Evolutionary conservation across 2,329 filamentous ascomycete genomes (phyloP), one percentile per base, ranked within the genome.

Genomic region (Fusarium liriodendri): DNA sequence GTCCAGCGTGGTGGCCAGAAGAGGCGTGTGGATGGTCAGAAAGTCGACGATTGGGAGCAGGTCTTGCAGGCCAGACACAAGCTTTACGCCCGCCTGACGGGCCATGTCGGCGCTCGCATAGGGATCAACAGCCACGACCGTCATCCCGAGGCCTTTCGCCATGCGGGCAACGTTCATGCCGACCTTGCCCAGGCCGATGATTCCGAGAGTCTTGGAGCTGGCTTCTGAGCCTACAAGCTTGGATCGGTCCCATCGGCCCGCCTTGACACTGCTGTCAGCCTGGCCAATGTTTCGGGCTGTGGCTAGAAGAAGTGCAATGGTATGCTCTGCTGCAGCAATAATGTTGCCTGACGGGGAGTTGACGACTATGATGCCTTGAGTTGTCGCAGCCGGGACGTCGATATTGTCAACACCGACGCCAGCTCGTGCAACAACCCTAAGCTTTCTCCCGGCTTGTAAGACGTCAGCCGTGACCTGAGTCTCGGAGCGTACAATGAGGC

Each of bases 381-480:
- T 86, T 0, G 93, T 96, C 4, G 94, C 94, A 9, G 90, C 89
- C 37, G 90, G 85, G 0, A 96, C 91, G 79, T 96, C 88, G 58
- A 97, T 94, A 83, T 96, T 95, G 83, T 96, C 93, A 27, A 96
- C 93, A 35, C 93, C 94, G 1, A 96, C 94, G 14, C 94, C 94
- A 14, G 94, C 94, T 70, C 94, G 87, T 3, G 93, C 94, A 25
- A 97, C 93, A 10, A 96, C 94, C 74, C 93, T 92, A 61, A 96
- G 87, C 68, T 90, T 92, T 75, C 86, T 89, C 11, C 90, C 93
- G 2, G 91, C 91, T 14, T 85, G 83, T 14, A 96, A 86, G 1
- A 96, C 86, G 4, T 88, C 84, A 0, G 92, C 88, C 0, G 92
- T 95, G 69, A 96, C 93, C 79, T 95, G 93, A 2, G 94, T 96